These are phyloP conservation scores for Elsinoe batatas DNA, from an alignment of 2,329 filamentous ascomycete genomes.

Conservation along the genomic window DNA sequence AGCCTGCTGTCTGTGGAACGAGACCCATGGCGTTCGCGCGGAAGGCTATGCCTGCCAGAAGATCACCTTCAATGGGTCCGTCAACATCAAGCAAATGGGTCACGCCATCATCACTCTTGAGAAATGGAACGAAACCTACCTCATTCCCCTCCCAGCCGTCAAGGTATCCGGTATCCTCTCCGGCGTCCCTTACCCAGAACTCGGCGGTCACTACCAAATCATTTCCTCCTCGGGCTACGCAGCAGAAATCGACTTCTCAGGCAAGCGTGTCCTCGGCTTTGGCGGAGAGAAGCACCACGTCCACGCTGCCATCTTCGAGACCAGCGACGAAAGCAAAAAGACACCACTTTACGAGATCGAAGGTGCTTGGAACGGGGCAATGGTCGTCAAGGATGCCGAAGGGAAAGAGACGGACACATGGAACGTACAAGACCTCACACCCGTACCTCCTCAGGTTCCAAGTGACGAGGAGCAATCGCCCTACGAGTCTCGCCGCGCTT, in stretches of 20 bases:
- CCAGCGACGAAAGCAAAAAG: conserved; percentile 23
- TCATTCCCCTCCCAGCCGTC: conserved; percentile 37
- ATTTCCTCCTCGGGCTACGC: conserved; percentile 34
- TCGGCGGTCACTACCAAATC: conserved; percentile 33
- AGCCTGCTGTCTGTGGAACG: conserved; percentile 39
- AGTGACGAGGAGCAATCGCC: conserved; percentile 30
- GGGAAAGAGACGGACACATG: conserved; percentile 30
- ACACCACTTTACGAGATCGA: conserved; percentile 30
- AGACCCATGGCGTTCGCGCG: conserved; percentile 33
- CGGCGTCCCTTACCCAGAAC: conserved; percentile 36
- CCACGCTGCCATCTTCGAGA: conserved; percentile 27
- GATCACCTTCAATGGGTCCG: conserved; percentile 36
- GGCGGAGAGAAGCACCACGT: conserved; percentile 35
- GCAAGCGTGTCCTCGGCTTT: conserved; percentile 32
- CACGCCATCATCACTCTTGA: conserved; percentile 37
- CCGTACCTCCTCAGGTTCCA: conserved; percentile 19
- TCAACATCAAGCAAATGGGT: conserved; percentile 39
- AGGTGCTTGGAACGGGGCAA: conserved; percentile 34
- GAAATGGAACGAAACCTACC: conserved; percentile 35
- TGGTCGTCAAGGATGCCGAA: conserved; percentile 29
- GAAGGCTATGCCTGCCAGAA: conserved; percentile 39
- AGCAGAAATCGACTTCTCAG: conserved; percentile 35
- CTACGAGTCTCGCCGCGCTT: conserved; percentile 37
- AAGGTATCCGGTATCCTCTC: conserved; percentile 37
- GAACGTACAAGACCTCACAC: conserved; percentile 22